These are phyloP conservation scores for Monilinia vaccinii-corymbosi DNA, from an alignment of 2,329 filamentous ascomycete species.

Conservation along the genomic window DNA sequence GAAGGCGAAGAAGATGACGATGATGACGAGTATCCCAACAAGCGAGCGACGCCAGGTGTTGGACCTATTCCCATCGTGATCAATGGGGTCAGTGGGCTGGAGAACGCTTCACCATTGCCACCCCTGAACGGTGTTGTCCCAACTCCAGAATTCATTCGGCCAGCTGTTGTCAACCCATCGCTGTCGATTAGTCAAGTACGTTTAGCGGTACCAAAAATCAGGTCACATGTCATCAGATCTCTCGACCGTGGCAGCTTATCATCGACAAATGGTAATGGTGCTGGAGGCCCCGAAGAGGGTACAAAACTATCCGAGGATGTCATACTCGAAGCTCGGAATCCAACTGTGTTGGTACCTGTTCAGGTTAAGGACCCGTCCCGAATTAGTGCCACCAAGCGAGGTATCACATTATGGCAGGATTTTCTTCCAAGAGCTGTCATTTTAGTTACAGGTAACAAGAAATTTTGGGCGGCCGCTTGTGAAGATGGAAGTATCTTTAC, in stretches of 20 bases:
- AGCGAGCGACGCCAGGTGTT: constrained; percentile 48
- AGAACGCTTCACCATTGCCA: constrained; percentile 60
- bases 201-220: constrained; percentile 78
- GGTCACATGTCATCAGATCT: constrained; percentile 72
- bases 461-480: constrained; percentile 87
- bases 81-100: constrained; percentile 68
- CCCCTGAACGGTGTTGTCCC: constrained; percentile 51
- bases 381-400: constrained; percentile 72
- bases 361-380: constrained; percentile 73
- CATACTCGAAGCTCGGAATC: constrained; percentile 84
- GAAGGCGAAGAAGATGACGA: constrained; percentile 52
- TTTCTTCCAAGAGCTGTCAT: constrained; percentile 80
- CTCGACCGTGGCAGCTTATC: constrained; percentile 56
- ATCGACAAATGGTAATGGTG: constrained; percentile 26
- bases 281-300: constrained; percentile 47
- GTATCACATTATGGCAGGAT: constrained; percentile 83
- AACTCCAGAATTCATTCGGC: constrained; percentile 77
- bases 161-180: constrained; percentile 75
- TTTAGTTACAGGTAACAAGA: constrained; percentile 81
- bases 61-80: constrained; percentile 67
- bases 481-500: constrained; percentile 86
- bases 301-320: constrained; percentile 58
- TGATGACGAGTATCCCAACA: constrained; percentile 48
- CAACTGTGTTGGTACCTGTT: constrained; percentile 43
- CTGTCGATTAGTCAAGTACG: constrained; percentile 76